Evolutionary conservation across 225 moss, liverwort and hornwort genomes (phyloP), one percentile per base, ranked within the genome.

Genomic region (Marchantia polymorpha): DNA sequence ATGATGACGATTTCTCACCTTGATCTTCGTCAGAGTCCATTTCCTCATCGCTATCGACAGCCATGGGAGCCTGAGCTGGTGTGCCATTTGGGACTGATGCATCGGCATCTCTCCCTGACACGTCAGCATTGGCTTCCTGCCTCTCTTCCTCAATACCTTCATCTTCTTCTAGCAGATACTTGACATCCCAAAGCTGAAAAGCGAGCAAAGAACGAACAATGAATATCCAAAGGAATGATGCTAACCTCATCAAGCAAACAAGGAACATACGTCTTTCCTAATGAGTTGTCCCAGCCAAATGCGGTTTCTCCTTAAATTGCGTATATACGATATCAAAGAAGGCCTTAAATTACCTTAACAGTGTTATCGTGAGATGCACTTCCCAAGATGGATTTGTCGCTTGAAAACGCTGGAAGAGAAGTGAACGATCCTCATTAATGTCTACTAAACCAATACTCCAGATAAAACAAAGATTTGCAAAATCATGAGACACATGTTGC

Each of bases 281-380:
- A 56, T 56, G 19, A 56, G 14, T 56, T 56, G 13, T 19, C 19
- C 1, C 13, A 56, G 14, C 14, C 56, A 13, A 2, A 2, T 56
- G 56, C 56, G 2, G 56, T 56, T 12, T 56, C 14, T 56, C 56
- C 19, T 12, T 56, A 56, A 3, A 56, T 56, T 56, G 56, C 56
- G 14, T 3, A 3, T 56, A 19, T 8, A 56, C 19, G 39, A 56
- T 8, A 1, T 19, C 14, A 13, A 69, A 69, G 46, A 10, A 47
- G 39, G 69, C 30, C 23, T 76, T 6, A 47, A 7, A 31, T 76
- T 66, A 90, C 90, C 87, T 95, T 99, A 56, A 99, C 89, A 17
- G 85, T 89, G 65, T 99, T 84, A 69, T 99, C 97, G 76, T 99
- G 97, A 69, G 97, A 99, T 27, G 88, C 92, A 84, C 95, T 99